Evolutionary conservation across 371 early-diverging fungal genomes (phyloP).

Genomic region (Saksenaea oblongispora): DNA sequence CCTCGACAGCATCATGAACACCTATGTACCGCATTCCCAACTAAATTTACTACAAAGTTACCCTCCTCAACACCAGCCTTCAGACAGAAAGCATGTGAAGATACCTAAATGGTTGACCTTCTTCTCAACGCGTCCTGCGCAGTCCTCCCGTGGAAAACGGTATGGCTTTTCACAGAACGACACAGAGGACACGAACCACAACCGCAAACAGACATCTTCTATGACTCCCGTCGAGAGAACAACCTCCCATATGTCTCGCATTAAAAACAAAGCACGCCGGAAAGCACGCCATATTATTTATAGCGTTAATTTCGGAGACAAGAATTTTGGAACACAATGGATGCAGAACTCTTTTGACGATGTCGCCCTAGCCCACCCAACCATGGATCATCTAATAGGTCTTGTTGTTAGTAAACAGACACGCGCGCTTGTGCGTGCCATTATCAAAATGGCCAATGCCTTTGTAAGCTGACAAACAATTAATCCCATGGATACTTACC

Average conservation of each 20-base stretch:
- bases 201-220: background rate
- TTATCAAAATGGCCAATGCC: slow-evolving; percentile 41
- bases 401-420: slow-evolving; percentile 42
- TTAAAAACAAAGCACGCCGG: slow-evolving; percentile 22
- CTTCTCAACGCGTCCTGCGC: background rate
- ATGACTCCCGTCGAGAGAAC: background rate
- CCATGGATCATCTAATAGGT: slow-evolving; percentile 38
- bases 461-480: slow-evolving; percentile 21
- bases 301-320: slow-evolving; percentile 46
- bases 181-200: slow-evolving; percentile 24
- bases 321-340: slow-evolving; percentile 43
- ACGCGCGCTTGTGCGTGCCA: slow-evolving; percentile 38
- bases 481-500: background rate
- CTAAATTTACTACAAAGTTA: background rate
- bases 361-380: slow-evolving; percentile 38
- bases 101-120: background rate
- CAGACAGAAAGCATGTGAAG: background rate
- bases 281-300: slow-evolving; percentile 35
- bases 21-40: slow-evolving; percentile 25
- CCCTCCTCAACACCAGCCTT: background rate
- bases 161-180: slow-evolving; percentile 49
- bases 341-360: slow-evolving; percentile 48
- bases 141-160: slow-evolving; percentile 25
- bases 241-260: slow-evolving; percentile 4
- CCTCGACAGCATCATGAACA: slow-evolving; percentile 29